Conservation (phyloP, 1,284 basidiomycete genomes). For the Ganoderma sinense region DNA sequence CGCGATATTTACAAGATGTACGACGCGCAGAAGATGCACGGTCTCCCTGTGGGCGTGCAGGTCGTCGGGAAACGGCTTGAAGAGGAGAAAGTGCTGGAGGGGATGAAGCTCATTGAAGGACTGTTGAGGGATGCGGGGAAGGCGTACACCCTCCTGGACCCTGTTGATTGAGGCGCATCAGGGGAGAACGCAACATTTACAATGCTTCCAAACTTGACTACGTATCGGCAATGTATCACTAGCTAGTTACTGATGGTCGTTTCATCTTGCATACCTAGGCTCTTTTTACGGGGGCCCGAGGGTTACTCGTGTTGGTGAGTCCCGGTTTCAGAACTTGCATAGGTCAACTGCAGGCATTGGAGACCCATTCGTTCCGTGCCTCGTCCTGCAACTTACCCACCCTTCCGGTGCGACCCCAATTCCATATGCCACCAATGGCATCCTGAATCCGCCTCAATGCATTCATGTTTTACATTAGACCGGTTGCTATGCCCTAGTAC, state of each 20-base stretch:
- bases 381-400: no score
- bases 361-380: no score
- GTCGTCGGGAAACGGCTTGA: constrained; percentile 64
- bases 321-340: no score
- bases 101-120: constrained; percentile 50
- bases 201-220: background rate
- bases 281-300: background rate
- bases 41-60: constrained; percentile 73
- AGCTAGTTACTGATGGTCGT: background rate
- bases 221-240: background rate
- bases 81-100: constrained; percentile 67
- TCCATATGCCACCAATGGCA: no score
- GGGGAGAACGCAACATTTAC: background rate
- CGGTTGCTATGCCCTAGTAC: no score
- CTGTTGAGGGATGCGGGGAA: constrained; percentile 33
- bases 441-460: no score
- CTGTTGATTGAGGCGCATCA: constrained; percentile 20
- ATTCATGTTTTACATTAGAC: no score
- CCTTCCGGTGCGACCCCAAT: no score
- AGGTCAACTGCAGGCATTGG: no score
- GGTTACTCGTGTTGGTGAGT: background rate
- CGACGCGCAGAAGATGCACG: constrained; percentile 67
- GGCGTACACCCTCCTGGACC: constrained; percentile 34
- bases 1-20: constrained; percentile 53
- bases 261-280: background rate